These are phyloP conservation scores for Eimeria maxima DNA, from an alignment of 169 alveolate genomes.

Conservation along the genomic window DNA sequence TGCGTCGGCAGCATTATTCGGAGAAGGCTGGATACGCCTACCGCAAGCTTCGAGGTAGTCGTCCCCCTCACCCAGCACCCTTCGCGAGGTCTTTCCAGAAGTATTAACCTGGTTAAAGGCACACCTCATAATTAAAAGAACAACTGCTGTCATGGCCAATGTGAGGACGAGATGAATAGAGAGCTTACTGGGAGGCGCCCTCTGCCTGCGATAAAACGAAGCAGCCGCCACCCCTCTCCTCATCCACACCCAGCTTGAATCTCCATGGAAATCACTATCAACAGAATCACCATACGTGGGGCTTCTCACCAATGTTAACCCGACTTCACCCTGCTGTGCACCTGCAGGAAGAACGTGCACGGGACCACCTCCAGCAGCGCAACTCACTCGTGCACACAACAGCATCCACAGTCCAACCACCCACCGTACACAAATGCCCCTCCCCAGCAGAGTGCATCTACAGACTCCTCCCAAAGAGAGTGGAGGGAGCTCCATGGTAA, in stretches of 20 bases:
- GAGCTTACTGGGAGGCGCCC: not conserved
- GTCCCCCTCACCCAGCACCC: not conserved
- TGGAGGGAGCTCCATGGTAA: not conserved
- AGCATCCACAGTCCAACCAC: not conserved
- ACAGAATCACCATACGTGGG: not conserved
- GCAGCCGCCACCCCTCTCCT: not conserved
- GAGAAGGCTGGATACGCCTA: not conserved
- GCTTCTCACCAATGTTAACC: not conserved
- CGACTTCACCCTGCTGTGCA: not conserved
- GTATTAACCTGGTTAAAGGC: not conserved
- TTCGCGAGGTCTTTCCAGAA: not conserved
- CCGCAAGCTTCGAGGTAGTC: not conserved
- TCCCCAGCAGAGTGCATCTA: not conserved
- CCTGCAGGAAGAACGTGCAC: not conserved
- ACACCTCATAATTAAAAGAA: not conserved
- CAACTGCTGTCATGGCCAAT: conserved; percentile 8
- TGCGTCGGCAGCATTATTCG: not conserved
- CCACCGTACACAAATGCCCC: not conserved
- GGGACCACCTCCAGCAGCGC: not conserved
- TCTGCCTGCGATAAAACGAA: not conserved
- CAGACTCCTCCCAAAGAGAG: not conserved
- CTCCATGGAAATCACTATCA: not conserved
- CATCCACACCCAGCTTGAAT: not conserved
- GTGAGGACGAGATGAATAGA: not conserved
- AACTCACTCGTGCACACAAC: not conserved